Evolutionary conservation across 352 stramenopile genomes (phyloP), one percentile per base, ranked within the genome.

Genomic region (Aphanomyces astaci): DNA sequence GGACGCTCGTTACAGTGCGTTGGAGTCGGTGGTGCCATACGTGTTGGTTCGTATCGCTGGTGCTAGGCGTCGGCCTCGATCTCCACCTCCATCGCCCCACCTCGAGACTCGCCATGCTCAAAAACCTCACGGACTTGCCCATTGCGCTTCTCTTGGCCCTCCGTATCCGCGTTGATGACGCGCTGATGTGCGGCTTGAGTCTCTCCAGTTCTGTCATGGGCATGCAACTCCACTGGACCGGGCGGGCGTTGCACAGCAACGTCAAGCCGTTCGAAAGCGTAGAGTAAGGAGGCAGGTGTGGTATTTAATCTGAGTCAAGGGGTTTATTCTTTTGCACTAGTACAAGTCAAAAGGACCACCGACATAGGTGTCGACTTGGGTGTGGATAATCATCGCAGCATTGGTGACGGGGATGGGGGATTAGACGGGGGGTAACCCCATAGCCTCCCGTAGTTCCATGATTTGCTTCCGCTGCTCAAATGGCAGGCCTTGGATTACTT

Each of bases 361-460:
- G n/a, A n/a, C n/a, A n/a, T n/a, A n/a, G n/a, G n/a, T n/a, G n/a
- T n/a, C n/a, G n/a, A n/a, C n/a, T n/a, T n/a, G n/a, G n/a, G n/a
- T n/a, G n/a, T n/a, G n/a, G n/a, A n/a, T n/a, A n/a, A n/a, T n/a
- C n/a, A n/a, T n/a, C n/a, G n/a, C n/a, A n/a, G 36, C 7, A 43
- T 43, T 7, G 36, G 15, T 15, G 36, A 43, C 7, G 7, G 36
- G 15, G 7, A 43, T 43, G 36, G 7, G 36, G 63, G 2, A 53
- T 32, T 70, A 92, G 7, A 86, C 72, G 2, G 84, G 84, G 0
- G 84, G 82, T 0, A 92, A 73, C 11, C 81, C 80, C 82, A 90
- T 90, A 33, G 84, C 84, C 52, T 90, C 84, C 22, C 84, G 81
- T 27, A 92, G 73, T 69, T 92, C 82, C 84, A 92, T 92, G 68